phyloP scores from a whole-genome alignment of 108 stramenopile species.

The Bacterosira constricta region DNA sequence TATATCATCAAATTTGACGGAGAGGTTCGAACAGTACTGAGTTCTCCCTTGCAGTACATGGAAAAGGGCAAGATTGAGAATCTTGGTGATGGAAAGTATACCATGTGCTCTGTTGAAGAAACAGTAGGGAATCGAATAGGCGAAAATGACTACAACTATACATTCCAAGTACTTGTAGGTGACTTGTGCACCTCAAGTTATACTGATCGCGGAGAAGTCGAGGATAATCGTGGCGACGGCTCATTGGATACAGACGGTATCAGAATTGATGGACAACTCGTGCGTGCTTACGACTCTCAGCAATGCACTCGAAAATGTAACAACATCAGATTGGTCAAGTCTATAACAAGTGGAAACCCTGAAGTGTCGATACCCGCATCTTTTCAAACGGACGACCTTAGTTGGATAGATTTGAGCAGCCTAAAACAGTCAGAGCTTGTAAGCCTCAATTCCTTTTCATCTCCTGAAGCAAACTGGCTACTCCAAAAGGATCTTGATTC shows the following conservation, averaged over 20 bases:
- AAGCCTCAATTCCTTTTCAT: slow-evolving; percentile 20
- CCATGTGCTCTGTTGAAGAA: slow-evolving; percentile 29
- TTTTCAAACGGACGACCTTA: slow-evolving; percentile 15
- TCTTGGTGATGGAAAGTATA: slow-evolving; percentile 21
- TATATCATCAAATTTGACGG: too few species aligned
- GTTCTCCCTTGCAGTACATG: slow-evolving; percentile 30
- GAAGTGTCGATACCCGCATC: slow-evolving; percentile 15
- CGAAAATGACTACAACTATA: background rate
- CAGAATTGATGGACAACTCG: background rate
- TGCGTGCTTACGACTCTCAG: slow-evolving; percentile 8
- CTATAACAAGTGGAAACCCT: slow-evolving; percentile 27
- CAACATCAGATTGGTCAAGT: background rate
- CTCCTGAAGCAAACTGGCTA: slow-evolving; percentile 24
- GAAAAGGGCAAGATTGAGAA: slow-evolving; percentile 8
- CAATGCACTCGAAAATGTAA: slow-evolving; percentile 11
- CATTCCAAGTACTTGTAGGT: slow-evolving; percentile 17
- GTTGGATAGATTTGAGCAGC: slow-evolving; percentile 21
- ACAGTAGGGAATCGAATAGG: slow-evolving; percentile 17
- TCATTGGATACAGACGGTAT: slow-evolving; percentile 19
- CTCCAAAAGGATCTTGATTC: slow-evolving; percentile 13
- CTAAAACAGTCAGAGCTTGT: slow-evolving; percentile 15
- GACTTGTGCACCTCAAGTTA: slow-evolving; percentile 10
- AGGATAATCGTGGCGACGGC: slow-evolving; percentile 41
- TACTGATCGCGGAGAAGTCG: slow-evolving; percentile 26
- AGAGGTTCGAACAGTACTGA: too few species aligned